A percentile compares a stretch with the other conserved stretches of the same genome.
Conservation (phyloP, 2,329 filamentous ascomycete species). For the Cladosporium sphaerospermum region DNA sequence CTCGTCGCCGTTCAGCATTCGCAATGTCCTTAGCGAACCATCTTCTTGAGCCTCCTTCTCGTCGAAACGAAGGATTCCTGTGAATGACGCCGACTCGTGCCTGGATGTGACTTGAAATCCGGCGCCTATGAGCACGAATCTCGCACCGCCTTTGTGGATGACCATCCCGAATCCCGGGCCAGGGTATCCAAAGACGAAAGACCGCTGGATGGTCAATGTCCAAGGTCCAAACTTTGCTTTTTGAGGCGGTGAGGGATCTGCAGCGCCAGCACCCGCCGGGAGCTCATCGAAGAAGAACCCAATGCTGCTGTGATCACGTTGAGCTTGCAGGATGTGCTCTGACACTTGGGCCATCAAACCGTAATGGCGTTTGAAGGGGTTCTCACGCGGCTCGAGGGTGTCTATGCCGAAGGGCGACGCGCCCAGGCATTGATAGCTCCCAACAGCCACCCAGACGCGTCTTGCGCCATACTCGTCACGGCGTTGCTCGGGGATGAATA, state of each 20-base stretch:
- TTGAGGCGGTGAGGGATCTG: constrained; percentile 27
- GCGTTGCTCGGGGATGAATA: constrained; percentile 50
- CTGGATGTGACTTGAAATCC: constrained; percentile 38
- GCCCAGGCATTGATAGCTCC: constrained; percentile 36
- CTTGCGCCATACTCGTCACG: constrained; percentile 43
- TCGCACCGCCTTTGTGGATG: constrained; percentile 33
- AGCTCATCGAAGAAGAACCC: constrained; percentile 43
- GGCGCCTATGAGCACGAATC: constrained; percentile 42
- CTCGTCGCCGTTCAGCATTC: constrained; percentile 41
- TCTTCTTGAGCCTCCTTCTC: constrained; percentile 37
- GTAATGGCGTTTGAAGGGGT: constrained; percentile 37
- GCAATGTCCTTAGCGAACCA: constrained; percentile 32
- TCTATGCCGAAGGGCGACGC: constrained; percentile 40
- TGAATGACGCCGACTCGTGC: constrained; percentile 34
- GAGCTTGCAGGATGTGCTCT: constrained; percentile 36
- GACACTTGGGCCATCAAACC: constrained; percentile 32
- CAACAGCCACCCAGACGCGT: constrained; percentile 39
- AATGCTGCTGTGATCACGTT: constrained; percentile 29
- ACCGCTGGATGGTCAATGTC: constrained; percentile 35
- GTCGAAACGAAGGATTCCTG: constrained; percentile 38
- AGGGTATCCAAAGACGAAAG: constrained; percentile 42
- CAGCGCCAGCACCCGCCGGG: constrained; percentile 17
- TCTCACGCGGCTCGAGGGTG: constrained; percentile 30
- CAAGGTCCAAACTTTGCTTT: constrained; percentile 29
- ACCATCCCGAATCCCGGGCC: constrained; percentile 39